These are phyloP conservation scores for Neurospora discreta DNA, from an alignment of 495 filamentous ascomycete genomes.

Conservation along the genomic window DNA sequence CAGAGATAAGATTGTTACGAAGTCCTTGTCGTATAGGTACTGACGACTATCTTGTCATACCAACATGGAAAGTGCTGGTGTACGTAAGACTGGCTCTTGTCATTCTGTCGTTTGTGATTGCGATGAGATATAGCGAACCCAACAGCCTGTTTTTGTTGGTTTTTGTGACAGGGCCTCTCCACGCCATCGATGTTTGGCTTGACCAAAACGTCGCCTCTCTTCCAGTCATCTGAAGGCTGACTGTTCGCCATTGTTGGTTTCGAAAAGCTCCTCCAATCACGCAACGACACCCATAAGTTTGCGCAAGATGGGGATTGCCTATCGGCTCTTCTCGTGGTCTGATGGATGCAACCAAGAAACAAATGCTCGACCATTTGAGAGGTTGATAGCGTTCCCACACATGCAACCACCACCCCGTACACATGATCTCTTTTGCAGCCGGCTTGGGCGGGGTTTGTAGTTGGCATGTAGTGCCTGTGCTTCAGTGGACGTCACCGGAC, in stretches of 20 bases:
- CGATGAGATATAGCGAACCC: not conserved
- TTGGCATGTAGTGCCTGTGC: conserved; percentile 1
- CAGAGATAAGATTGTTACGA: not conserved
- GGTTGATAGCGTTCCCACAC: conserved; percentile 4
- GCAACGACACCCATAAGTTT: not conserved
- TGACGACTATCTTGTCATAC: not conserved
- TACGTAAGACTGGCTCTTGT: not conserved
- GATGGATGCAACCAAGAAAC: not conserved
- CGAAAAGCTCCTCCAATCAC: not conserved
- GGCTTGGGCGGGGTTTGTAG: conserved; percentile 11
- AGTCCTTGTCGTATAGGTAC: not conserved
- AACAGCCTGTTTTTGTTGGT: not conserved
- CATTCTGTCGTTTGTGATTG: not conserved
- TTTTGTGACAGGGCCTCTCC: not conserved
- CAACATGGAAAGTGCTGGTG: not conserved
- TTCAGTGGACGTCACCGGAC: not conserved
- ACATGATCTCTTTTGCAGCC: conserved; percentile 18
- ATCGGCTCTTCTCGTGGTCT: not conserved
- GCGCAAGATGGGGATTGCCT: not conserved
- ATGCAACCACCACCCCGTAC: conserved; percentile 11
- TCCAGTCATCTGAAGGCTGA: not conserved
- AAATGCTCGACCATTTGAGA: not conserved
- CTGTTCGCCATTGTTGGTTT: not conserved
- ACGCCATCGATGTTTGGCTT: not conserved
- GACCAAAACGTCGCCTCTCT: not conserved